These are phyloP conservation scores for Xylaria curta DNA, from an alignment of 495 filamentous ascomycete genomes.

Conservation along the genomic window DNA sequence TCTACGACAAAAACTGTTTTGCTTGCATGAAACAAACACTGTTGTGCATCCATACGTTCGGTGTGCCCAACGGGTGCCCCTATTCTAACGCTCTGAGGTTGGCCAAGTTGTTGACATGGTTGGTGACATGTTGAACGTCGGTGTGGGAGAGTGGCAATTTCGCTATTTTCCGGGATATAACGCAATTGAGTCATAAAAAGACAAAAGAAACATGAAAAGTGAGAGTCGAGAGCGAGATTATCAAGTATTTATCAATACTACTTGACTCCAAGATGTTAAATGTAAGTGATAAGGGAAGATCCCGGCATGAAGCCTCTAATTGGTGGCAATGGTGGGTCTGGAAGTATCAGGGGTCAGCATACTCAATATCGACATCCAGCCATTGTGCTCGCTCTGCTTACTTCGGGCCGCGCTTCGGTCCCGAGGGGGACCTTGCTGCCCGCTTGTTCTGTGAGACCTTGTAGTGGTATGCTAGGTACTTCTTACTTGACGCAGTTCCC, in stretches of 20 bases:
- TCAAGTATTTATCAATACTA: neutral
- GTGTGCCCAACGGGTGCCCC: neutral
- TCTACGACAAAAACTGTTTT: neutral
- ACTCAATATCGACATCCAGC: neutral
- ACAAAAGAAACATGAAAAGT: neutral
- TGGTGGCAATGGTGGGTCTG: neutral
- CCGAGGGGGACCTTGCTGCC: neutral
- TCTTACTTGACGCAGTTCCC: conserved; percentile 21
- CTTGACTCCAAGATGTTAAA: neutral
- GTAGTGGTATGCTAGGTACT: neutral
- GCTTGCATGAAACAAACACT: neutral
- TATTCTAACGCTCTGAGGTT: neutral
- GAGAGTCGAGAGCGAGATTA: neutral
- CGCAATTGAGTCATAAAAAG: neutral
- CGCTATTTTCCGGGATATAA: neutral
- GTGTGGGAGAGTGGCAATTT: neutral
- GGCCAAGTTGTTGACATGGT: neutral
- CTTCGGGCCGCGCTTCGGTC: conserved; percentile 18
- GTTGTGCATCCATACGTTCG: neutral
- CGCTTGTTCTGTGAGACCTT: neutral
- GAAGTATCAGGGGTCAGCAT: neutral
- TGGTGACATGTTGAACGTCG: no score
- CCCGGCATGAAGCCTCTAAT: neutral
- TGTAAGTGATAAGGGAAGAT: no score
- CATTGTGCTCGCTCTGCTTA: neutral